Evolutionary conservation across 441 rosid species (phyloP), one percentile per base, ranked within the genome.

Genomic region (Euphorbia celastroides): DNA sequence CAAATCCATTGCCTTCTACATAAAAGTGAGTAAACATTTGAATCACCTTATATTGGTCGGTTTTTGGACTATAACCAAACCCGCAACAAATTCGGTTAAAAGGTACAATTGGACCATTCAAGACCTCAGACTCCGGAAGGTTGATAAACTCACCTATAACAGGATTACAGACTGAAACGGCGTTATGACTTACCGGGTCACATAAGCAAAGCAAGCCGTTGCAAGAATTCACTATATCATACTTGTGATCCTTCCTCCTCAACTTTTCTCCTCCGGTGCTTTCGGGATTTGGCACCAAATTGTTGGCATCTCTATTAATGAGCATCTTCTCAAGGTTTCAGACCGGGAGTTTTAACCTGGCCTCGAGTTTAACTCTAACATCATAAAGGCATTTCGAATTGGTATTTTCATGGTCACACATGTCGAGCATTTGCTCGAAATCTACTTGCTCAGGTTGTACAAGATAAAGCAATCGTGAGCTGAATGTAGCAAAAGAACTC

Each of bases 391-490:
- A 44, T 13, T 2, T 22, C 34, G 16, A n/a, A 5, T 0, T 14
- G 23, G 62, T 0, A 3, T 9, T 7, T 2, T 0, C 27, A 17
- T 7, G 11, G 7, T 6, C 1, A 36, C 13, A 25, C 17, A 16
- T 38, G 14, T 19, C 5, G 19, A 44, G 31, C 41, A 57, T 26
- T 0, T 3, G 52, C 13, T n/a, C 31, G 11, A 65, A 26, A 19
- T 56, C 20, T 0, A 19, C 32, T 2, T 44, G 31, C 30, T 67
- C 70, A 4, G 25, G 44, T 38, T 44, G 57, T 44, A 67, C 22
- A 20, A 67, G 57, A 41, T 67, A 44, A 44, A 57, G 28, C 44
- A 42, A 38, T 28, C 70, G 57, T 19, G 70, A 67, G 5, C 5
- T 7, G 5, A 14, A 14, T 6, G 51, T 38, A 9, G 11, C 11